Percentiles rank a stretch among this genome's conserved stretches.
Evolutionary conservation across 106 monocot genomes (phyloP).

Genomic region (Dioscorea alata): DNA sequence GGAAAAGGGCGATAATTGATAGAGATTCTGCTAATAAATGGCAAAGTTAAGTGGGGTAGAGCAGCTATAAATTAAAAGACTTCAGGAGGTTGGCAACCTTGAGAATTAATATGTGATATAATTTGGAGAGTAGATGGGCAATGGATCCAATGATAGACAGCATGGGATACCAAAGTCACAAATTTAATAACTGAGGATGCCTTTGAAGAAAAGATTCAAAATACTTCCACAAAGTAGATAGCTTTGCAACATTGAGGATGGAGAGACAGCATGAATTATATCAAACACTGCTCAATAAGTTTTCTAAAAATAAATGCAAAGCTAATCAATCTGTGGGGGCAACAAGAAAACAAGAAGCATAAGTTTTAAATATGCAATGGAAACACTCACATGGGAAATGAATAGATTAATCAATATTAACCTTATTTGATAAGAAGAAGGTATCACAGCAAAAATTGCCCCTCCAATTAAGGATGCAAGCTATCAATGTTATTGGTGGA

Average conservation of each 20-base stretch:
- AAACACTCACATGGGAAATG: background rate
- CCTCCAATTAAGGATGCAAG: background rate
- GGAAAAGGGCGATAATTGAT: background rate
- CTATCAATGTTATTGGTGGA: background rate
- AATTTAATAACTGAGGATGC: background rate
- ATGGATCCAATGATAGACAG: constrained; percentile 2
- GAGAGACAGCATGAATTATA: background rate
- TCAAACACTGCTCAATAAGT: background rate
- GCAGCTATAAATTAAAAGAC: too few species aligned
- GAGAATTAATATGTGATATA: background rate
- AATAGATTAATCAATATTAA: background rate
- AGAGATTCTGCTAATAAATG: background rate
- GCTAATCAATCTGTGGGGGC: background rate
- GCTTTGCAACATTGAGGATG: background rate
- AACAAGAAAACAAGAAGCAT: background rate
- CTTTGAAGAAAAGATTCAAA: background rate
- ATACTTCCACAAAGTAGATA: background rate
- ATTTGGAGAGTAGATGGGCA: background rate
- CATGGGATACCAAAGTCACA: background rate
- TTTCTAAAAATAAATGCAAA: background rate
- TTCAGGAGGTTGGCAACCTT: background rate
- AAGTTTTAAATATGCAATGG: background rate
- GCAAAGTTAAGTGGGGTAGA: background rate
- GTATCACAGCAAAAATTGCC: background rate
- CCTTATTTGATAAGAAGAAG: background rate